Evolutionary conservation across 441 rosid species (phyloP), one percentile per base, ranked within the genome.

Genomic region (Adansonia grandidieri): DNA sequence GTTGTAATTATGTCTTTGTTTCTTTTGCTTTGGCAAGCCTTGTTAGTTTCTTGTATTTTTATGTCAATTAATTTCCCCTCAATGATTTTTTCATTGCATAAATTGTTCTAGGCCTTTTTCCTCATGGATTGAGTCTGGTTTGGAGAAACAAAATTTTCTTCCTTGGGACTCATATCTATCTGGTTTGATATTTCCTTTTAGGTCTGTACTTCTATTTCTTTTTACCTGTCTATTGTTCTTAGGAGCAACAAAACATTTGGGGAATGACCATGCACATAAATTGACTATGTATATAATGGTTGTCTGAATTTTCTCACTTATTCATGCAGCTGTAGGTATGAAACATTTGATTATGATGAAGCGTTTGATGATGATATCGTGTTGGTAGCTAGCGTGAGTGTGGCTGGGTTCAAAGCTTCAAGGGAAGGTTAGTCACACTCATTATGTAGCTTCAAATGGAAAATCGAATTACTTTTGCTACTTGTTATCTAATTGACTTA

Each of bases 401-500:
- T 92, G 76, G 98, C 93, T 85, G 94, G 96, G 76, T 93, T 95
- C 81, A 88, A 24, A 24, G 28, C 28, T 24, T 24, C 28, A 24
- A 24, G 28, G 28, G 0, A 24, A 24, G 98, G 99, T 95, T 79
- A 73, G 72, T 62, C 51, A 24, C 75, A 71, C 48, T 82, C 28
- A 68, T 13, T 72, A 37, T 75, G 53, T 51, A 73, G 48, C 71
- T 66, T 78, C 7, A 78, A 19, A 54, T 72, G 75, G 64, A 24
- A 54, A 32, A n/a, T 32, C 15, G 14, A 54, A 72, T 32, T 9
- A 10, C 48, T 44, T 24, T 47, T 47, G 40, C 47, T 50, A 65
- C 45, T 76, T 50, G 63, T 80, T 76, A 51, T 45, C 64, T 68
- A 76, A 62, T 68, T 79, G 32, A n/a, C 70, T 58, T 22, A 60